Evolutionary conservation across 176 grass and related monocot species (phyloP).

Genomic region (Avena eriantha): DNA sequence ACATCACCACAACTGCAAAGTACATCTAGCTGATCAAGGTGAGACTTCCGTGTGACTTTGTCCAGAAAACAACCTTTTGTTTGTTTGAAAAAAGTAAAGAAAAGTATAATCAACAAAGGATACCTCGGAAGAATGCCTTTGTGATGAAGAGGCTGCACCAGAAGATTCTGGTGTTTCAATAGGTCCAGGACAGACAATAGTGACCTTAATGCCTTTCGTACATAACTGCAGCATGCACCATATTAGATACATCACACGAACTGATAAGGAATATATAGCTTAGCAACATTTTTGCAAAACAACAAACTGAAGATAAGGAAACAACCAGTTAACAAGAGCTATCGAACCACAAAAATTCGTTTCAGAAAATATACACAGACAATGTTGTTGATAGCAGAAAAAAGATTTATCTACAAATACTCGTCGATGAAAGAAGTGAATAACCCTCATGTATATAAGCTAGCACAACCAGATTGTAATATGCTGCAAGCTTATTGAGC

Average conservation of each 20-base stretch:
- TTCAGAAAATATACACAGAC: not conserved
- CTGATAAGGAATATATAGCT: not conserved
- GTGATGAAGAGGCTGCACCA: conserved; percentile 49
- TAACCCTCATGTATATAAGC: not conserved
- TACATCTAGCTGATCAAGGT: not conserved
- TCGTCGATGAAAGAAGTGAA: not conserved
- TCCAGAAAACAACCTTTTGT: not conserved
- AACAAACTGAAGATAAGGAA: conserved; percentile 23
- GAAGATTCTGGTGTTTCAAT: conserved; percentile 74
- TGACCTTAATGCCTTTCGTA: conserved; percentile 89
- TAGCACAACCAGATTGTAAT: not conserved
- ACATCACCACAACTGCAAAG: not conserved
- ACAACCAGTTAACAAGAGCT: not conserved
- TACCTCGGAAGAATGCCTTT: conserved; percentile 70
- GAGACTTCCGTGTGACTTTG: not conserved
- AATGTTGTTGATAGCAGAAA: not conserved
- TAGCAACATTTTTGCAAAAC: conserved; percentile 9
- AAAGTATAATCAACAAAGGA: conserved; percentile 29
- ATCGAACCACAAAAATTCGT: not conserved
- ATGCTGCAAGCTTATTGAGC: not conserved
- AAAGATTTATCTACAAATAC: conserved; percentile 22
- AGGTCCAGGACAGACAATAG: conserved; percentile 90
- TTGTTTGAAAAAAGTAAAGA: conserved; percentile 9
- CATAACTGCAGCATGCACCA: conserved; percentile 67
- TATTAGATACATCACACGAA: conserved; percentile 28